phyloP scores from a whole-genome alignment of 169 alveolate species.

The Perkinsus chesapeaki region DNA sequence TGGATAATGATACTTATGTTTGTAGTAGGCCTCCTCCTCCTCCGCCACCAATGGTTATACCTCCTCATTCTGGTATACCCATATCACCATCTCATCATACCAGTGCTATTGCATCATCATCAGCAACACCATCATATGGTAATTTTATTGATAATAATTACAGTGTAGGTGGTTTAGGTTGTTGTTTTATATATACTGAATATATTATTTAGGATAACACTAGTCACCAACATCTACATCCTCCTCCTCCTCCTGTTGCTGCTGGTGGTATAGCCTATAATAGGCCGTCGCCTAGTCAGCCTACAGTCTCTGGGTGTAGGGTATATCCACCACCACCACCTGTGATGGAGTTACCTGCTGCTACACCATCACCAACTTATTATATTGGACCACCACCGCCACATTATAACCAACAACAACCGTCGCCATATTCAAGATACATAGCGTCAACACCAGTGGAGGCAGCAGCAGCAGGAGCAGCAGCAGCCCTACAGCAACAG shows the following conservation, averaged over 20 bases:
- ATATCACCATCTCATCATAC: not conserved
- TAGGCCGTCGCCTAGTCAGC: too few species aligned
- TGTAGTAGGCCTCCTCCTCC: too few species aligned
- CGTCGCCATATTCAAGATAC: not conserved
- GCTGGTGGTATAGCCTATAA: too few species aligned
- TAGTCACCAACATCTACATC: too few species aligned
- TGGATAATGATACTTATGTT: too few species aligned
- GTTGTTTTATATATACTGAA: not conserved
- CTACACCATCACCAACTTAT: not conserved
- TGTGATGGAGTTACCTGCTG: not conserved
- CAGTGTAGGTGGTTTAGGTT: not conserved
- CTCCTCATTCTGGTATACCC: not conserved
- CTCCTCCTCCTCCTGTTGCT: too few species aligned
- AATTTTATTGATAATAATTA: not conserved
- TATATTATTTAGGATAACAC: not conserved
- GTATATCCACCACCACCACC: not conserved
- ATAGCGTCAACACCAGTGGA: not conserved
- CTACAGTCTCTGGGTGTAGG: too few species aligned
- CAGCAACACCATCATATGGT: not conserved
- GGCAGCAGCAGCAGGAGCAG: too few species aligned
- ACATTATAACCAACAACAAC: too few species aligned
- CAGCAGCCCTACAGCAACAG: too few species aligned
- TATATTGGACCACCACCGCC: not conserved
- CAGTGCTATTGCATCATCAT: not conserved
- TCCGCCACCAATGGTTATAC: not conserved